Conservation (phyloP, 1,284 basidiomycete species). For the Pyrrhoderma noxium region DNA sequence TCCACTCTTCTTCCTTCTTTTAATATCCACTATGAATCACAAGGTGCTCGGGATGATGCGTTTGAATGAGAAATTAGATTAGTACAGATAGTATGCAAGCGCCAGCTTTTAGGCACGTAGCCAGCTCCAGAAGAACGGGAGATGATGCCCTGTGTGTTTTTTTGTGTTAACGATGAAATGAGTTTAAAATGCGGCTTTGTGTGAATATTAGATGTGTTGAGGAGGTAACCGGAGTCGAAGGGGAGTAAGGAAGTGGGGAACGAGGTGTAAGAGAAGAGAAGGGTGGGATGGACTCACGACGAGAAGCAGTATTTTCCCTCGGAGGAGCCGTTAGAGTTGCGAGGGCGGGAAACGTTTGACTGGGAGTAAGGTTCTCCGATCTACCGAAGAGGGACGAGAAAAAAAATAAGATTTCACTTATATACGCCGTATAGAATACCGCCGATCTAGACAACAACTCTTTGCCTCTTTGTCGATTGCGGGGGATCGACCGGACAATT, state of each 20-base stretch:
- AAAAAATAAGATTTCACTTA: not conserved
- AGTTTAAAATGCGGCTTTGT: not conserved
- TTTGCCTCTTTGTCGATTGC: not conserved
- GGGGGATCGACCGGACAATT: not conserved
- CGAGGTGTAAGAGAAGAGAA: not conserved
- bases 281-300: too few relatives aligned
- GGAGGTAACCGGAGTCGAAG: too few relatives aligned
- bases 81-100: too few relatives aligned
- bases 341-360: slow-evolving; percentile 14
- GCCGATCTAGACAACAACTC: not conserved
- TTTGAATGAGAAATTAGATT: too few relatives aligned
- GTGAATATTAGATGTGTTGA: not conserved
- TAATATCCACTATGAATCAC: too few relatives aligned
- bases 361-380: slow-evolving; percentile 3
- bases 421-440: too few relatives aligned
- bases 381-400: slow-evolving; percentile 5
- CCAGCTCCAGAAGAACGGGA: slow-evolving; percentile 15
- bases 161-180: slow-evolving; percentile 2
- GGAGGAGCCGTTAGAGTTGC: slow-evolving; percentile 15
- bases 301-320: slow-evolving; percentile 12
- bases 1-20: too few relatives aligned
- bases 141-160: slow-evolving; percentile 1
- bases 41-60: too few relatives aligned
- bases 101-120: not conserved
- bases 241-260: not conserved